Conservation (phyloP, 192 early-diverging fungal genomes). For the Jimgerdemannia flammicorona region DNA sequence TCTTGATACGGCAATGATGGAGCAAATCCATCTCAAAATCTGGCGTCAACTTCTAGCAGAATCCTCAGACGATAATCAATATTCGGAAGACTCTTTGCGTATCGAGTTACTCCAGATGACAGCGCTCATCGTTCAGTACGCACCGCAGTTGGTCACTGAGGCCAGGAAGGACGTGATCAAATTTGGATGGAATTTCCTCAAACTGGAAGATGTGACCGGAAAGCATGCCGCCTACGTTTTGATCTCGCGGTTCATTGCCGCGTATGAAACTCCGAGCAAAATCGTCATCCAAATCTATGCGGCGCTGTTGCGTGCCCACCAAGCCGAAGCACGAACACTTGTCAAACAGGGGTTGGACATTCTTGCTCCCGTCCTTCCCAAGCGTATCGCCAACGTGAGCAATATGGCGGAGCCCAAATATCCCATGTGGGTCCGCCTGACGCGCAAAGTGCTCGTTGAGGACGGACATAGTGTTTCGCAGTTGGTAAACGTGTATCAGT, state of each 20-base stretch:
- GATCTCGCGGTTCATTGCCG: conserved; percentile 88
- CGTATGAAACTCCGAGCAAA: conserved; percentile 87
- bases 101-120: conserved; percentile 94
- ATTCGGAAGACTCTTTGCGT: conserved; percentile 61
- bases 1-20: conserved; percentile 57
- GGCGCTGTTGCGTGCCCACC: conserved; percentile 83
- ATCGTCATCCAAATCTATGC: conserved; percentile 87
- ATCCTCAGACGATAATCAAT: conserved; percentile 46
- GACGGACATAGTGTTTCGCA: conserved; percentile 91
- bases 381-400: conserved; percentile 55
- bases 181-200: conserved; percentile 88
- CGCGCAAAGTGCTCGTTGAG: conserved; percentile 85
- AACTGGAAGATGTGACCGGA: conserved; percentile 86
- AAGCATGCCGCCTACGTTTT: conserved; percentile 96
- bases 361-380: conserved; percentile 86
- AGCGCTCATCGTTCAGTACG: conserved; percentile 80
- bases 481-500: conserved; percentile 87
- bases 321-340: conserved; percentile 79
- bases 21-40: conserved; percentile 54
- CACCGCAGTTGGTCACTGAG: conserved; percentile 72
- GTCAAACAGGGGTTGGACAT: conserved; percentile 95
- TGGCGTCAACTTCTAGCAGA: conserved; percentile 54
- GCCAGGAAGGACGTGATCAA: conserved; percentile 88
- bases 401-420: conserved; percentile 37
- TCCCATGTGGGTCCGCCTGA: conserved; percentile 86